Evolutionary conservation across 768 basidiomycete genomes (phyloP).

Genomic region (Hebeloma cylindrosporum): DNA sequence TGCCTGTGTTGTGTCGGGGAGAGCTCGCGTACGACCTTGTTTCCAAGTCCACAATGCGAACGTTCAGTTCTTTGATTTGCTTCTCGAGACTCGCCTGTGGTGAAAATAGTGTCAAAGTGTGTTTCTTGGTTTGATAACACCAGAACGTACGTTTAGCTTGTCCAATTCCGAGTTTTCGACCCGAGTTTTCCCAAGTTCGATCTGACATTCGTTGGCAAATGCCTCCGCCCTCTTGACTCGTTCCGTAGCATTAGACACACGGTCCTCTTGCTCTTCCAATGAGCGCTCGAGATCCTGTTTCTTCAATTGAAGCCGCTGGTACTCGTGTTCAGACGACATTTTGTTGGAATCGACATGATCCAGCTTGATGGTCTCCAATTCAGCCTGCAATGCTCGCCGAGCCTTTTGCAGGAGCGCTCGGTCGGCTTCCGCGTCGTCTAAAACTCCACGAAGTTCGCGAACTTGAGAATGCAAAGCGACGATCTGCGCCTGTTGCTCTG

Average conservation of each 20-base stretch:
- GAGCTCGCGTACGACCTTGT: constrained; percentile 70
- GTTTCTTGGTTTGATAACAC: no score
- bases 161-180: constrained; percentile 85
- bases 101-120: constrained; percentile 5
- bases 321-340: constrained; percentile 68
- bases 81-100: constrained; percentile 78
- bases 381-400: constrained; percentile 74
- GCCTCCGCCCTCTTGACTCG: constrained; percentile 81
- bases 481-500: constrained; percentile 84
- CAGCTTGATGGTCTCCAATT: constrained; percentile 77
- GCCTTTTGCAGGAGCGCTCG: constrained; percentile 78
- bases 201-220: constrained; percentile 71
- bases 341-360: constrained; percentile 70
- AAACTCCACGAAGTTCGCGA: constrained; percentile 73
- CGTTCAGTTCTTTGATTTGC: constrained; percentile 80
- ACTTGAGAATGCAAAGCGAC: constrained; percentile 84
- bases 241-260: constrained; percentile 67
- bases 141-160: constrained; percentile 60
- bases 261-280: constrained; percentile 76
- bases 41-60: constrained; percentile 73
- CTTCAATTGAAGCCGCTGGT: constrained; percentile 73
- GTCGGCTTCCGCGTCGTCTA: constrained; percentile 87
- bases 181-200: constrained; percentile 72
- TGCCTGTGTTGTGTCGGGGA: constrained; percentile 57
- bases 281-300: constrained; percentile 81